Conservation (phyloP, 2,329 filamentous ascomycete species). For the Periconia digitata region DNA sequence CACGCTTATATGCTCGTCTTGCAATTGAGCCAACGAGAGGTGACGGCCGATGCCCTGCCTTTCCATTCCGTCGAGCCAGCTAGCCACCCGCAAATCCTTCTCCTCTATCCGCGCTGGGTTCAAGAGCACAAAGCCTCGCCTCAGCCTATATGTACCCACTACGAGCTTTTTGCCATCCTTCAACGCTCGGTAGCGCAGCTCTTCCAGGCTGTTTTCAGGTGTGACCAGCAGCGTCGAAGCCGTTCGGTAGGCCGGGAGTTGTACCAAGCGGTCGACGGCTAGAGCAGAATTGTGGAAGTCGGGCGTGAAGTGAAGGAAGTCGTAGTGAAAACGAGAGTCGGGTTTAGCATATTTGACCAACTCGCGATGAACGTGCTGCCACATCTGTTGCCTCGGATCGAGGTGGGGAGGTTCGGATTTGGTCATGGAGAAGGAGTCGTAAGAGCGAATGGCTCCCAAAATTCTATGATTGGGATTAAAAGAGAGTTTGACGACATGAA, state of each 20-base stretch:
- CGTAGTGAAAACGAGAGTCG: conserved; percentile 48
- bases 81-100: conserved; percentile 34
- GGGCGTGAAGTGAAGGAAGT: conserved; percentile 48
- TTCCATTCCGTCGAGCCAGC: conserved; percentile 50
- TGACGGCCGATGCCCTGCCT: conserved; percentile 36
- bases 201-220: conserved; percentile 50
- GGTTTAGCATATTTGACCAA: conserved; percentile 45
- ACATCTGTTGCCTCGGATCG: conserved; percentile 21
- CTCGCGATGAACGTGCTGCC: conserved; percentile 36
- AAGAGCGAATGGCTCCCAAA: conserved; percentile 2
- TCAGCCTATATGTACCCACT: conserved; percentile 46
- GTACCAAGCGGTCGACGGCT: conserved; percentile 35
- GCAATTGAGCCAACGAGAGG: conserved; percentile 42
- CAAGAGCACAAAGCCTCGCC: conserved; percentile 47
- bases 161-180: conserved; percentile 46
- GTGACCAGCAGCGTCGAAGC: conserved; percentile 44
- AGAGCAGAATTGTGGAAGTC: conserved; percentile 45
- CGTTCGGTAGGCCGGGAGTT: conserved; percentile 35
- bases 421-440: conserved; percentile 14
- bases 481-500: neutral
- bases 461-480: conserved; percentile 1
- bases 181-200: conserved; percentile 42
- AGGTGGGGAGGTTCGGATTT: conserved; percentile 11
- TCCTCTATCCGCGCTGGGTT: conserved; percentile 38
- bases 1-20: conserved; percentile 26